Evolutionary conservation across 805 yeast species (phyloP).

Genomic region (Yarrowia sp.): DNA sequence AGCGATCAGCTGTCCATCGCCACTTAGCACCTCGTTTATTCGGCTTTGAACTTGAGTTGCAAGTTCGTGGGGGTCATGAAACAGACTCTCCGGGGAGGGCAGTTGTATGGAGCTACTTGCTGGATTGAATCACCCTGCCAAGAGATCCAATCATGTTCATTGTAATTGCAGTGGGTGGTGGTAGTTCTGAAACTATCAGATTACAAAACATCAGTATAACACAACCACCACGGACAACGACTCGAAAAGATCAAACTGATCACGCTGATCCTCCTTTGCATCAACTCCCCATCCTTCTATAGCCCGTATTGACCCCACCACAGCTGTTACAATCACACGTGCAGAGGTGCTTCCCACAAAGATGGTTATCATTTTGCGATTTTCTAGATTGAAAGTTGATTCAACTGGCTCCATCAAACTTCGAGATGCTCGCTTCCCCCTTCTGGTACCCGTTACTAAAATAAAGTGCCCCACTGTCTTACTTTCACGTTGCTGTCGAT

Average conservation of each 20-base stretch:
- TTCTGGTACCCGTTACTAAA: constrained; percentile 1
- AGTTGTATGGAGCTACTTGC: background rate
- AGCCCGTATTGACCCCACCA: background rate
- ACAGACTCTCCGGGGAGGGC: background rate
- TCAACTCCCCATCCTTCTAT: background rate
- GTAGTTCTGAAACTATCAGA: no score
- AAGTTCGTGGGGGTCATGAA: background rate
- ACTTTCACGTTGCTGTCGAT: constrained; percentile 10
- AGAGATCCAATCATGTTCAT: background rate
- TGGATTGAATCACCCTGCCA: background rate
- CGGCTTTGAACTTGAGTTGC: background rate
- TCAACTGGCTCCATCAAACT: no score
- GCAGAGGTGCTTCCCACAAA: background rate
- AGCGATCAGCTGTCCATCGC: constrained; percentile 1
- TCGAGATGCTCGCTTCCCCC: background rate
- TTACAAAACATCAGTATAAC: no score
- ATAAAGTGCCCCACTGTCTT: constrained; percentile 5
- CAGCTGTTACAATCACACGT: background rate
- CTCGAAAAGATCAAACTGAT: background rate
- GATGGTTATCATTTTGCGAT: background rate
- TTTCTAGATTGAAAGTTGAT: background rate
- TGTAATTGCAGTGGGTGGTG: background rate
- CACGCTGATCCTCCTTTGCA: background rate
- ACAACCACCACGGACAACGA: background rate
- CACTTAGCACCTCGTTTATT: constrained; percentile 3